Conservation (phyloP, 148 eudicot species). For the Pouteria glomerata region DNA sequence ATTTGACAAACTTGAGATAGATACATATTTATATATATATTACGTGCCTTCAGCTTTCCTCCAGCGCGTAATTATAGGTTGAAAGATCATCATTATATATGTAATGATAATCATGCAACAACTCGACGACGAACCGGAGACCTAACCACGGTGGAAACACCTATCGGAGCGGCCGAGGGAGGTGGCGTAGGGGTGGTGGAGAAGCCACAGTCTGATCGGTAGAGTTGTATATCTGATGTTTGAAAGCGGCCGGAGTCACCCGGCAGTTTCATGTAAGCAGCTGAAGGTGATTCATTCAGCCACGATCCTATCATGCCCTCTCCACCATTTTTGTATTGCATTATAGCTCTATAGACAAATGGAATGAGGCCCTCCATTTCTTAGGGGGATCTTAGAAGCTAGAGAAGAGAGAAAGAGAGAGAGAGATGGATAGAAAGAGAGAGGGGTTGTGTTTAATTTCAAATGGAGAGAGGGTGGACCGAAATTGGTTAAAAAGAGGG, state of each 20-base stretch:
- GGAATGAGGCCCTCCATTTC: conserved; percentile 76
- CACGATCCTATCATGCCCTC: conserved; percentile 29
- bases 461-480: background rate
- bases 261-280: conserved; percentile 19
- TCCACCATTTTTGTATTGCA: conserved; percentile 46
- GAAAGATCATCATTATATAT: too few species aligned
- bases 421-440: background rate
- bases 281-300: conserved; percentile 25
- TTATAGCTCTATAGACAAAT: conserved; percentile 54
- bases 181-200: conserved; percentile 18
- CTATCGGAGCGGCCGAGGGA: conserved; percentile 10
- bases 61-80: background rate
- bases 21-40: too few species aligned
- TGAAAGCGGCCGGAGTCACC: conserved; percentile 20
- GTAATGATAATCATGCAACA: background rate
- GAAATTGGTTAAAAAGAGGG: conserved; percentile 18
- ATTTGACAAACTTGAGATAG: background rate
- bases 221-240: background rate
- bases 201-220: conserved; percentile 13
- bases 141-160: conserved; percentile 3
- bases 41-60: conserved; percentile 8
- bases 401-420: background rate
- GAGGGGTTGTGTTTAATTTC: background rate
- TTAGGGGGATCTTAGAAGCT: background rate
- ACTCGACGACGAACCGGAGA: conserved; percentile 14